Percentiles rank a stretch among this genome's conserved stretches.
Conservation (phyloP, 1,284 basidiomycete genomes). For the Megacollybia platyphylla region DNA sequence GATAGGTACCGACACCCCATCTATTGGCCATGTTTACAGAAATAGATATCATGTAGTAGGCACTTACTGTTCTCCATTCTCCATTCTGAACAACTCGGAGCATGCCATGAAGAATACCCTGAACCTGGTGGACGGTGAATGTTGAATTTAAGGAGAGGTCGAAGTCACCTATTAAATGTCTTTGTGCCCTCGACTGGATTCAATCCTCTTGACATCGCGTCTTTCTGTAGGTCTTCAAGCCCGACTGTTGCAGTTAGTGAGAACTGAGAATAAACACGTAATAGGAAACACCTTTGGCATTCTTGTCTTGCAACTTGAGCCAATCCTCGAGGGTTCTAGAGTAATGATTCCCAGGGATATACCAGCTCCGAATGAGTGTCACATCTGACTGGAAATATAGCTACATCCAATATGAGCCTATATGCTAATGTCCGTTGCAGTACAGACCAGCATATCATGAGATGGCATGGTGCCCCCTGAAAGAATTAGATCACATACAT, state of each 20-base stretch:
- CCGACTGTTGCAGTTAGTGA: conserved; percentile 21
- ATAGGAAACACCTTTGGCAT: conserved; percentile 16
- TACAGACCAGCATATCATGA: conserved; percentile 49
- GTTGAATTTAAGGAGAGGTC: not conserved
- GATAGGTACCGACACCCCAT: conserved; percentile 13
- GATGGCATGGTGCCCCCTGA: conserved; percentile 48
- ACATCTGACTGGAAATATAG: conserved; percentile 63
- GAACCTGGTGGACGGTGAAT: conserved; percentile 26
- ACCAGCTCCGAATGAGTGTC: conserved; percentile 48
- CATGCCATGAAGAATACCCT: conserved; percentile 69
- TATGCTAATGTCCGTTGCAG: too few species aligned
- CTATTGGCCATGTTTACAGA: conserved; percentile 3
- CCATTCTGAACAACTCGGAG: conserved; percentile 61
- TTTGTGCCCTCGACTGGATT: conserved; percentile 41
- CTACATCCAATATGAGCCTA: conserved; percentile 13
- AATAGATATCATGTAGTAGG: not conserved
- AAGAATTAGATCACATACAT: conserved; percentile 12
- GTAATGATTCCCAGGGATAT: conserved; percentile 57
- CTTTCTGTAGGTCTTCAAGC: conserved; percentile 36
- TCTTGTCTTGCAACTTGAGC: conserved; percentile 50
- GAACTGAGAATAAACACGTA: not conserved
- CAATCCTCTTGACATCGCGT: conserved; percentile 34
- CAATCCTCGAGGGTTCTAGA: conserved; percentile 59
- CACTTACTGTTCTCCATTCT: conserved; percentile 52
- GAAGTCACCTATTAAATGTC: conserved; percentile 39